Evolutionary conservation across 768 basidiomycete genomes (phyloP).

Genomic region (Tylopilus intermedius): DNA sequence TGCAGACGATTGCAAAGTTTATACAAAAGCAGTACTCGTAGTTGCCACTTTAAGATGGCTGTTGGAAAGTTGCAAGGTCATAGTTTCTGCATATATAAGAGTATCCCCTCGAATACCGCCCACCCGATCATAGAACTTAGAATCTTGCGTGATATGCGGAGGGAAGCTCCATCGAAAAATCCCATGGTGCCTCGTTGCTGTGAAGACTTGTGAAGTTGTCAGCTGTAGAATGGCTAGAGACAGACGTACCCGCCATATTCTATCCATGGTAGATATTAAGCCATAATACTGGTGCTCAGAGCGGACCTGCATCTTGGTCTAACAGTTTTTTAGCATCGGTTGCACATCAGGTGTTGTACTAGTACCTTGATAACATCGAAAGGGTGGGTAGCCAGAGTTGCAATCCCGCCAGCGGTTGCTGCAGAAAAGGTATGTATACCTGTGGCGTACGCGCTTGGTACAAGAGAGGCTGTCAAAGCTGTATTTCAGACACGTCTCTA

Average conservation of each 20-base stretch:
- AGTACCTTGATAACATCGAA: conserved; percentile 92
- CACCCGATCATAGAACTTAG: conserved; percentile 87
- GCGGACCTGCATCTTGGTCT: conserved; percentile 95
- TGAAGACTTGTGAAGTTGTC: not conserved
- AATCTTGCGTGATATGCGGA: conserved; percentile 82
- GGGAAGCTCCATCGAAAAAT: conserved; percentile 81
- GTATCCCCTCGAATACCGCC: conserved; percentile 81
- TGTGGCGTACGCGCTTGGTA: conserved; percentile 42
- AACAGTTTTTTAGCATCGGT: conserved; percentile 1
- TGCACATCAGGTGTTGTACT: not conserved
- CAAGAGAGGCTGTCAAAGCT: conserved; percentile 33
- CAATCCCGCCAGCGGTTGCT: conserved; percentile 77
- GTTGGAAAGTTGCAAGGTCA: conserved; percentile 6
- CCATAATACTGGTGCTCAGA: conserved; percentile 70
- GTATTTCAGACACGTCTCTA: conserved; percentile 4
- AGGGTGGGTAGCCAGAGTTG: conserved; percentile 83
- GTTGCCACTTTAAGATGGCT: not conserved
- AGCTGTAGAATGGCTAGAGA: not conserved
- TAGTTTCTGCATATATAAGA: conserved; percentile 50
- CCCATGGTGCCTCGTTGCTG: conserved; percentile 78
- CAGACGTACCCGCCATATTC: conserved; percentile 62
- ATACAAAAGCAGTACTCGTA: conserved; percentile 82
- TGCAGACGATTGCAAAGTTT: conserved; percentile 92
- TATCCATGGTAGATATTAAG: conserved; percentile 54
- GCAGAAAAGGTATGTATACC: conserved; percentile 62